Base-by-base conservation (phyloP, 2,329 filamentous ascomycete genomes). In the Ilyonectria robusta region DNA sequence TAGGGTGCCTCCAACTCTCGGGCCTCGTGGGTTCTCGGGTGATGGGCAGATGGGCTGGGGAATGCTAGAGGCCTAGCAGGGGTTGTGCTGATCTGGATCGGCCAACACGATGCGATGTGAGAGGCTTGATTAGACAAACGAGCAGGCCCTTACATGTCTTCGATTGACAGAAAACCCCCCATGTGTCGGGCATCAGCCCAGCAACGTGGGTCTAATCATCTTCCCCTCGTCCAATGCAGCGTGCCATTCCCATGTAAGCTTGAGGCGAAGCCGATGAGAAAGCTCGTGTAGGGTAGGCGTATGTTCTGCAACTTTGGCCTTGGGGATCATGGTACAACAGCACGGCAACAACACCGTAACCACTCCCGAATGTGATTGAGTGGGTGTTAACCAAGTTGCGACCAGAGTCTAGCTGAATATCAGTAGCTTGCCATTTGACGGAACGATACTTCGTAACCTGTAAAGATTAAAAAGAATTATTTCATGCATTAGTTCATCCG, bases 81-180 rank as follows among this genome's bases (percentile, higher is more conserved):
- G 74, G 51, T 67, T 51, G 66, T 33, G 74, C 57, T 76, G 74
- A 76, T 76, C 74, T 74, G 67, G 71, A 76, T 76, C 69, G 65
- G 26, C 67, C 66, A 67, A 70, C 60, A 57, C 58, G 54, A 56
- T 46, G 37, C 46, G 35, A 48, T 65, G 42, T 44, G 57, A 65
- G 57, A 65, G 59, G 54, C 53, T 64, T 58, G 37, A 33, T 31
- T n/a, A 53, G 50, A 53, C 29, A 15, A 19, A 11, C 35, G 50
- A 35, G 21, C 31, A 23, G 50, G 37, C 55, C 31, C 48, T 54
- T 50, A 33, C 48, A 21, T 57, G 46, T 40, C 50, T 40, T 60
- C 58, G 55, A 63, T 65, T 51, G 40, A 66, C 54, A 37, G 9
- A 65, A 50, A 50, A 55, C 35, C 55, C 65, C 58, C 55, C 64